These are phyloP conservation scores for Penicillium canariense DNA, from an alignment of 495 filamentous ascomycete genomes.

Conservation along the genomic window DNA sequence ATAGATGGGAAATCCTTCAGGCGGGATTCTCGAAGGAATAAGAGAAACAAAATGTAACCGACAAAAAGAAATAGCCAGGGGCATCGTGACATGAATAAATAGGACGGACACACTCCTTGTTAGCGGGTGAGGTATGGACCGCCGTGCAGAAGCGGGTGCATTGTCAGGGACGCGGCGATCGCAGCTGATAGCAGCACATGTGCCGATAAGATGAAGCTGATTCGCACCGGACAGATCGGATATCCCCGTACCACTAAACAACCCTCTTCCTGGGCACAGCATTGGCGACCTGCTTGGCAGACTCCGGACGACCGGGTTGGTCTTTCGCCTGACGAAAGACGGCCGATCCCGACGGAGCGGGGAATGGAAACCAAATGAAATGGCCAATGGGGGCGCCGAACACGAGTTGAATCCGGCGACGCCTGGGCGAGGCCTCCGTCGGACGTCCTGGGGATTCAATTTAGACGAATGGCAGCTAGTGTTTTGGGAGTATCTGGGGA, in stretches of 20 bases:
- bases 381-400: background rate
- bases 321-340: slow-evolving; percentile 1
- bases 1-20: background rate
- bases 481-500: slow-evolving; percentile 1
- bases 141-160: background rate
- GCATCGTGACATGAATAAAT: background rate
- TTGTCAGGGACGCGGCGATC: slow-evolving; percentile 13
- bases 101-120: background rate
- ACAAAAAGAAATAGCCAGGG: background rate
- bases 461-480: slow-evolving; percentile 8
- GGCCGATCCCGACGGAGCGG: slow-evolving; percentile 7
- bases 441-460: slow-evolving; percentile 2
- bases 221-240: slow-evolving; percentile 29
- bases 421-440: slow-evolving; percentile 2
- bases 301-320: background rate
- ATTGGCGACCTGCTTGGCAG: background rate
- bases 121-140: background rate
- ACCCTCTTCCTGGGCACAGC: background rate
- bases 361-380: background rate
- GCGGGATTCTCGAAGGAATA: background rate
- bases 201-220: slow-evolving; percentile 32
- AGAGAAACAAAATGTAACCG: background rate
- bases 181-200: slow-evolving; percentile 32
- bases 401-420: slow-evolving; percentile 2
- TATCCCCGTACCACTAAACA: slow-evolving; percentile 13